Percentiles rank a stretch among this genome's conserved stretches.
These are phyloP conservation scores for Metarhizium rileyi DNA, from an alignment of 2,329 filamentous ascomycete species.

Conservation along the genomic window DNA sequence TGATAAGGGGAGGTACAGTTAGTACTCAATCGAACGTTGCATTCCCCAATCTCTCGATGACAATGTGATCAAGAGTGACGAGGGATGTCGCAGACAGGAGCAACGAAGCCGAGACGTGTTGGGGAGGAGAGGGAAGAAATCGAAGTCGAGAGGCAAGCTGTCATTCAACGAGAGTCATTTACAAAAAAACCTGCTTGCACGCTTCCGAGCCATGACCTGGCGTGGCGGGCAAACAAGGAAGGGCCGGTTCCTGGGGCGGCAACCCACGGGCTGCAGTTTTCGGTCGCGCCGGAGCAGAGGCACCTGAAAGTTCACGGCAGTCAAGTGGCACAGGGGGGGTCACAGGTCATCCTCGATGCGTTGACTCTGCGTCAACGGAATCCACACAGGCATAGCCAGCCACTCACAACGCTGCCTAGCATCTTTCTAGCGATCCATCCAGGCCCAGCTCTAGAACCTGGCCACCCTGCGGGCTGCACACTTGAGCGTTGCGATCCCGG, in stretches of 20 bases:
- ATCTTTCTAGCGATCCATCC: not conserved
- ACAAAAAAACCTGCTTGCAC: constrained; percentile 1
- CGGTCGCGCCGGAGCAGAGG: constrained; percentile 1
- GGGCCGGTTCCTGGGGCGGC: not conserved
- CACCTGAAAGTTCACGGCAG: not conserved
- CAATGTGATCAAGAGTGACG: constrained; percentile 28
- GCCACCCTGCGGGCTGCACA: not conserved
- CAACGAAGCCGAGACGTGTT: constrained; percentile 1
- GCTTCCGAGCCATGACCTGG: not conserved
- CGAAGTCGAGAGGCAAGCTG: not conserved
- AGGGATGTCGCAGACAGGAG: constrained; percentile 33
- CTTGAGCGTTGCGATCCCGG: not conserved
- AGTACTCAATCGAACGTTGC: constrained; percentile 15
- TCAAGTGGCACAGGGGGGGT: constrained; percentile 3
- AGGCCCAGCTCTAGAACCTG: not conserved
- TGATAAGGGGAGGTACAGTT: constrained; percentile 10
- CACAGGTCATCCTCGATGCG: not conserved
- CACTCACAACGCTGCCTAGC: constrained; percentile 10
- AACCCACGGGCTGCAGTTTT: not conserved
- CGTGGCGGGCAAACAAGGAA: not conserved
- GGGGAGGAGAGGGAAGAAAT: constrained; percentile 9
- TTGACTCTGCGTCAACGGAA: not conserved
- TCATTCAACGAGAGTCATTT: not conserved
- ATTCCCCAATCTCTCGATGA: constrained; percentile 24
- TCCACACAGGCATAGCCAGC: constrained; percentile 11